phyloP scores from a whole-genome alignment of 345 rosid species.

The Arabidopsis arenosa region DNA sequence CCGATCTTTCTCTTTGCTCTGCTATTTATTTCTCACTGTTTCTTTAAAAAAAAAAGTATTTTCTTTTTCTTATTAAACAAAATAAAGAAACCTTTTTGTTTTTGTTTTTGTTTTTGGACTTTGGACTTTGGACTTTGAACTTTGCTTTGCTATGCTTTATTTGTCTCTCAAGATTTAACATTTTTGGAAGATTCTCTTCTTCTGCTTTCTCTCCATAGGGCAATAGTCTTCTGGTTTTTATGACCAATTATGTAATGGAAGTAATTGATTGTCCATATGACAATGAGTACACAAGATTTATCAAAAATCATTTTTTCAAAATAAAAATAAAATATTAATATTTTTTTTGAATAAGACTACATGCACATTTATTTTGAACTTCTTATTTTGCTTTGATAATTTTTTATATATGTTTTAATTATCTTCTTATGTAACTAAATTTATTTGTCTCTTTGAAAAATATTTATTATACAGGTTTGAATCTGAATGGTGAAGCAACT shows the following conservation, averaged over 20 bases:
- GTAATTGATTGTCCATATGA: slow-evolving; percentile 7
- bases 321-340: neutral
- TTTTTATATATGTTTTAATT: neutral
- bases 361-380: no score
- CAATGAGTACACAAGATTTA: neutral
- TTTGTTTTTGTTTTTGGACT: neutral
- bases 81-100: neutral
- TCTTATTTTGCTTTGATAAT: neutral
- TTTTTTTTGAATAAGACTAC: neutral
- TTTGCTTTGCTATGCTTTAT: slow-evolving; percentile 23
- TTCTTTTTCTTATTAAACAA: neutral
- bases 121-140: slow-evolving; percentile 4
- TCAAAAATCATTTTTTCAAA: no score
- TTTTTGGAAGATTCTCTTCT: slow-evolving; percentile 36
- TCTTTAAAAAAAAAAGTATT: slow-evolving; percentile 1
- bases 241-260: slow-evolving; percentile 29
- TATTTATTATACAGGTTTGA: neutral
- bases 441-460: neutral
- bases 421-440: neutral
- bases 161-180: slow-evolving; percentile 26
- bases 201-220: slow-evolving; percentile 17
- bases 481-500: no score
- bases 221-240: neutral
- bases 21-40: slow-evolving; percentile 35
- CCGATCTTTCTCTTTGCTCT: slow-evolving; percentile 29